A percentile compares a stretch with the other conserved stretches of the same genome.
phyloP scores from a whole-genome alignment of 352 stramenopile genomes.

The Phytopythium montanum region DNA sequence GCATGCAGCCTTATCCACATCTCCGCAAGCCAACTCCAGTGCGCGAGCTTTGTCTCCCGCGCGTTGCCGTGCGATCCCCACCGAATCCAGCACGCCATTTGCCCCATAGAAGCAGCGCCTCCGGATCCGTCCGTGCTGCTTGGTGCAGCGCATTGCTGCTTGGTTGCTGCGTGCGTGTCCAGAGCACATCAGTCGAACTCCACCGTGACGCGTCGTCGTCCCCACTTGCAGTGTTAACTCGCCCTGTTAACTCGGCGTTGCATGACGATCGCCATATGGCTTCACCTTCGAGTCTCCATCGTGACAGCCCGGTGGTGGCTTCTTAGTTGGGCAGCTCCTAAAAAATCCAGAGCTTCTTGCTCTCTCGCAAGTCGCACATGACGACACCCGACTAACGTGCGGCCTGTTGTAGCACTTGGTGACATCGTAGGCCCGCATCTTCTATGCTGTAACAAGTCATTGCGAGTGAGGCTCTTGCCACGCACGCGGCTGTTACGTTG shows the following conservation, averaged over 20 bases:
- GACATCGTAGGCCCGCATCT: background rate
- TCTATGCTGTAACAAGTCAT: background rate
- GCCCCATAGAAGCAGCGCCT: background rate
- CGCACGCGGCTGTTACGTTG: background rate
- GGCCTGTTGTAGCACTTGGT: background rate
- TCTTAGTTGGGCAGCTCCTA: background rate
- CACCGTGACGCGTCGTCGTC: background rate
- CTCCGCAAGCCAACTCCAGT: no score
- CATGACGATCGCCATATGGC: constrained; percentile 1
- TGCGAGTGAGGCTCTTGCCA: background rate
- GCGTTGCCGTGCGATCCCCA: background rate
- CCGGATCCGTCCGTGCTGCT: no score
- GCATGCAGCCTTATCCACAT: background rate
- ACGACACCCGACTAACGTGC: background rate
- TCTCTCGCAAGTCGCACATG: constrained; percentile 1
- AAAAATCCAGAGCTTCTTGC: background rate
- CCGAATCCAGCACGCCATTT: background rate
- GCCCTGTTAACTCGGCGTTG: background rate
- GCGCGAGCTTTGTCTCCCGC: background rate
- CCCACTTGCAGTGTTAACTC: background rate
- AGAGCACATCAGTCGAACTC: background rate
- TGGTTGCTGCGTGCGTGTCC: background rate
- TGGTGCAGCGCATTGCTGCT: background rate
- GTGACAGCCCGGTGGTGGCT: constrained; percentile 7
- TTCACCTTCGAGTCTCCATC: background rate